Evolutionary conservation across 73 alveolate genomes (phyloP).

Genomic region (Paramecium tetraurelia): DNA sequence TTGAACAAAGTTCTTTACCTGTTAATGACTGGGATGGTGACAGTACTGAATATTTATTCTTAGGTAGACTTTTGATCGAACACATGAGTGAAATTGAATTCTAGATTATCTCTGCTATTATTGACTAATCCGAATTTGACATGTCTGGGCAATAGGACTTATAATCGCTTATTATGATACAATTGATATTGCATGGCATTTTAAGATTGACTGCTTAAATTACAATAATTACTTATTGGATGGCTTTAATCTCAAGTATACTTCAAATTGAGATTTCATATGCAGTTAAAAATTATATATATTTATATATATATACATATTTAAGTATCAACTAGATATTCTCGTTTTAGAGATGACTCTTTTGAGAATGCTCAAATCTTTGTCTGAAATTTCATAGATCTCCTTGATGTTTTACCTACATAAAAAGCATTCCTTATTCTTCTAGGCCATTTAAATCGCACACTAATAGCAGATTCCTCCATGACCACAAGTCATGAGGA

Average conservation of each 20-base stretch:
- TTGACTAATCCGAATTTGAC: conserved; percentile 57
- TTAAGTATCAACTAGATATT: not conserved
- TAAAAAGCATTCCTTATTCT: not conserved
- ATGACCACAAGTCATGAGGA: conserved; percentile 57
- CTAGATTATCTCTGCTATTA: conserved; percentile 64
- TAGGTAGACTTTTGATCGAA: conserved; percentile 84
- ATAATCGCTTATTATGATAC: conserved; percentile 64
- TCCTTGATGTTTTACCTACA: not conserved
- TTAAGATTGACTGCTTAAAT: conserved; percentile 23
- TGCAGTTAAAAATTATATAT: not conserved
- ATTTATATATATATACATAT: not conserved
- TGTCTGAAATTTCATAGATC: not conserved
- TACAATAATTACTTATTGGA: conserved; percentile 54
- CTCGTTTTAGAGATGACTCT: not conserved
- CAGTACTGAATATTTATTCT: conserved; percentile 80
- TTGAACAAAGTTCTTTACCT: conserved; percentile 47
- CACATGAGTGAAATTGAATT: conserved; percentile 84
- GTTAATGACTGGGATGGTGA: conserved; percentile 75
- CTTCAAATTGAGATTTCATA: conserved; percentile 85
- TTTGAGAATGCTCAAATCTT: not conserved
- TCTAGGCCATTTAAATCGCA: not conserved
- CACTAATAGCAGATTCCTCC: conserved; percentile 40
- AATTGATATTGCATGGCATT: not conserved
- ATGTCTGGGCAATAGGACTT: conserved; percentile 66
- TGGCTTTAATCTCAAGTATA: conserved; percentile 86